These are phyloP conservation scores for Asterella californica DNA, from an alignment of 225 moss, liverwort and hornwort species.

Conservation along the genomic window DNA sequence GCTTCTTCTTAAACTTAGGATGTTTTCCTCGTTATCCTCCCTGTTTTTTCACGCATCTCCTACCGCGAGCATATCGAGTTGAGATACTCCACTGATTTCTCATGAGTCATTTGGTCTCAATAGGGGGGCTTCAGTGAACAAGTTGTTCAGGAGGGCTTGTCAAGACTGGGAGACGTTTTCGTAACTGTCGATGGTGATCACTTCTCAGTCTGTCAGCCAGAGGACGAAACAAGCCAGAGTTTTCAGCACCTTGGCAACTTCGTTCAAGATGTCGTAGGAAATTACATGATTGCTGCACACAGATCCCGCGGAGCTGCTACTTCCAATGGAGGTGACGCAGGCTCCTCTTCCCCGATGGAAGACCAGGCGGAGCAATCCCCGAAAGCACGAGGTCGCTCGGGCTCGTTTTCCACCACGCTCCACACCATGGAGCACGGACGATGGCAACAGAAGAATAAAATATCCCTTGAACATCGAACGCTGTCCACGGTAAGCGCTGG, in stretches of 20 bases:
- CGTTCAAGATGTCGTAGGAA: neutral
- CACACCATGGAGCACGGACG: neutral
- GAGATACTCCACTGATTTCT: too few species aligned
- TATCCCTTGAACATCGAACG: neutral
- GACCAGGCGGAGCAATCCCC: neutral
- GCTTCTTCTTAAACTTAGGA: too few species aligned
- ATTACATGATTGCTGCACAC: neutral
- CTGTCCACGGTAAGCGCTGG: neutral
- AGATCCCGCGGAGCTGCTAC: neutral
- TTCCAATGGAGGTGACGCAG: neutral
- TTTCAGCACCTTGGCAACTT: slow-evolving; percentile 14
- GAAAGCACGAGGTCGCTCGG: neutral
- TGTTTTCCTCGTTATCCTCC: too few species aligned
- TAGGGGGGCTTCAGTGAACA: slow-evolving; percentile 5
- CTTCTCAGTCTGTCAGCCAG: slow-evolving; percentile 13
- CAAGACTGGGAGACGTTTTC: neutral
- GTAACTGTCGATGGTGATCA: slow-evolving; percentile 1
- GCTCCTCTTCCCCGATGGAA: neutral
- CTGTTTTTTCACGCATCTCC: too few species aligned
- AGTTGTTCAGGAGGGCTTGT: neutral
- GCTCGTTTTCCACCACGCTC: too few species aligned
- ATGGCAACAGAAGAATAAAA: neutral
- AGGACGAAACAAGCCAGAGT: slow-evolving; percentile 12
- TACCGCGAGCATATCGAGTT: neutral
- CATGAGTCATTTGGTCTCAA: neutral